These are phyloP conservation scores for Vachellia collinsii DNA, from an alignment of 306 rosid genomes.

Conservation along the genomic window DNA sequence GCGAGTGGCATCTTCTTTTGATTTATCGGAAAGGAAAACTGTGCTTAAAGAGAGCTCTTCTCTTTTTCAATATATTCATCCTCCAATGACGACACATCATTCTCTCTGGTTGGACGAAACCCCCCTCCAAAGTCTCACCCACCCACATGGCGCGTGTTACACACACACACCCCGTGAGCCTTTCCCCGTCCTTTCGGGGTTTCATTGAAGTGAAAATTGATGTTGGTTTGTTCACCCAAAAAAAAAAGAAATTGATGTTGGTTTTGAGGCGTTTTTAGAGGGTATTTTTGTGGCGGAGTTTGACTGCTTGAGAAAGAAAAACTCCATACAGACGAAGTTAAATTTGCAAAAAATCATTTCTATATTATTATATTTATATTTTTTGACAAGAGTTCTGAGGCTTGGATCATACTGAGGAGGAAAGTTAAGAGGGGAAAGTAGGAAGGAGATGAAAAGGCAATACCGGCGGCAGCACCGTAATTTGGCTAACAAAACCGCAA, in stretches of 20 bases:
- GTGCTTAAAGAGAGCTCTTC: constrained; percentile 16
- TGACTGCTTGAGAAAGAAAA: constrained; percentile 4
- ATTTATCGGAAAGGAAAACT: background rate
- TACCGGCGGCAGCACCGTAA: constrained; percentile 18
- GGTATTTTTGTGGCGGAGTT: constrained; percentile 30
- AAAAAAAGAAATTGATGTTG: background rate
- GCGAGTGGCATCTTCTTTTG: constrained; percentile 19
- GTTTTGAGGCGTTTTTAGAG: background rate
- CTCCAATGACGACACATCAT: constrained; percentile 9
- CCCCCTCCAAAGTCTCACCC: constrained; percentile 14
- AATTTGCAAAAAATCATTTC: too few relatives aligned
- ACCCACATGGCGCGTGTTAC: constrained; percentile 4
- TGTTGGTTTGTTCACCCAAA: background rate
- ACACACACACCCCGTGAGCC: background rate
- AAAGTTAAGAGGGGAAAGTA: constrained; percentile 12
- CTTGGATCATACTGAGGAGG: constrained; percentile 27
- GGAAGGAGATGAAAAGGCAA: constrained; percentile 19
- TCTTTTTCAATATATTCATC: background rate
- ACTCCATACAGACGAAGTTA: background rate
- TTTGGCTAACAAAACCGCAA: constrained; percentile 32
- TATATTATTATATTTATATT: background rate
- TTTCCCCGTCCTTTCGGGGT: constrained; percentile 10
- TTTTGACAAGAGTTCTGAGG: constrained; percentile 27
- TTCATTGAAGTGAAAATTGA: background rate
- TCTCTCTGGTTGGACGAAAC: constrained; percentile 9